Base-by-base conservation (phyloP, 139 green algal genomes). In the Chlamydomonas schloesseri region DNA sequence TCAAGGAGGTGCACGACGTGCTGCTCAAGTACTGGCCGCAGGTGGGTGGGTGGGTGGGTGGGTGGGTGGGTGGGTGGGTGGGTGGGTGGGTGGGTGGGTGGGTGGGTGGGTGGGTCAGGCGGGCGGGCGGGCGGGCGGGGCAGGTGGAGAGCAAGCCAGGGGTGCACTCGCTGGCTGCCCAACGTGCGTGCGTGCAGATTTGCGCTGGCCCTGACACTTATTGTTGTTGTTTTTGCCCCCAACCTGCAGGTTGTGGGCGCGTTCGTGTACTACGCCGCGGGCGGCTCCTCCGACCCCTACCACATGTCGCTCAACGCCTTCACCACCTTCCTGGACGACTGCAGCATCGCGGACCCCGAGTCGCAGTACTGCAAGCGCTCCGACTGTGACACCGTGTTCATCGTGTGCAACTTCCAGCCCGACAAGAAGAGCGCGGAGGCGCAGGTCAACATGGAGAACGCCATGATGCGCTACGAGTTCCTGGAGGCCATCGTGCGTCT, bases 371-470 rank as follows among this genome's bases (percentile, higher is more conserved):
- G 93, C 87, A 96, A 96, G 93, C 90, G 94, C 34, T 94, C 88
- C 26, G 95, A 97, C 87, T 96, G 93, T 86, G 95, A 97, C 91
- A 97, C 95, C 33, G 90, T 97, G 55, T 97, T 97, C 92, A 97
- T 97, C 65, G 91, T 96, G 3, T 93, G 92, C 89, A 97, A 96
- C 89, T 97, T 95, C 83, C 89, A 95, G 90, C 89, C 91, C 2
- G 93, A 96, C 88, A 95, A 96, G 89, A 94, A 92, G 88, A 94
- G 88, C 68, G 68, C 84, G 8, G 88, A 92, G 83, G 81, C 84
- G 13, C 70, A 80, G 64, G 88, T 94, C 79, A 95, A 95, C 65
- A 88, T 94, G 53, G 94, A 96, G 71, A 92, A 95, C 78, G 89
- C 91, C 13, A 87, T 96, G 82, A 95, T 96, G 92, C 91, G 94